Base-by-base conservation (phyloP, 495 filamentous ascomycete species). In the Podospora sp. region DNA sequence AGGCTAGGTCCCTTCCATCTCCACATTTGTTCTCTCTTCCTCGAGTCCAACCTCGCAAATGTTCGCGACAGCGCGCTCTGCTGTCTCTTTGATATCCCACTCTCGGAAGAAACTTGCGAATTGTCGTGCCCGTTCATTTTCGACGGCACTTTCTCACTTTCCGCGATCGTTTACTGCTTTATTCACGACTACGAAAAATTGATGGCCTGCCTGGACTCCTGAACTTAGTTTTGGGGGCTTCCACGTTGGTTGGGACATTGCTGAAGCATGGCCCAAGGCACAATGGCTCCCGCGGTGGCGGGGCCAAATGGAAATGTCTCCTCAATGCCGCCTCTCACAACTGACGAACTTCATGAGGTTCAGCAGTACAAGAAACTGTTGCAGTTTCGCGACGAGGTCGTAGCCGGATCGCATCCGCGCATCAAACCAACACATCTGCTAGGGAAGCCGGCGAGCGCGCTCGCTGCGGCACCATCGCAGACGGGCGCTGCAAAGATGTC, bases 401-500 rank as follows among this genome's bases (percentile, higher is more conserved):
- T 75, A 21, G 52, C 61, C 36, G 77, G 77, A 9, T 50, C 26
- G 27, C 77, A 77, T 52, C 76, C 76, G 66, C 77, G 77, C 76
- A 79, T 78, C 77, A 80, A 78, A 64, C 74, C 76, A 57, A 60
- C 69, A 66, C 78, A 85, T 61, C 81, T 86, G 66, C 76, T 86
- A 70, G 85, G 82, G 69, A 89, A 89, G 71, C 70, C 75, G 35
- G 70, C 69, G 69, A 55, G 25, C n/a, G 14, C 21, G 6, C 52
- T 55, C 24, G 52, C 52, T 55, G 5, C 52, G 21, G 52, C 21
- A 11, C 57, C 76, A 14, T 40, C 66, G n/a, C 35, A 68, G 26
- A 18, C 72, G 69, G 63, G 69, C 14, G 63, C 67, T 50, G 56
- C 65, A 26, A 70, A 71, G 60, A 61, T 40, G 56, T 55, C 71